Base-by-base conservation (phyloP, 169 alveolate genomes). In the Plasmodium sp. region DNA sequence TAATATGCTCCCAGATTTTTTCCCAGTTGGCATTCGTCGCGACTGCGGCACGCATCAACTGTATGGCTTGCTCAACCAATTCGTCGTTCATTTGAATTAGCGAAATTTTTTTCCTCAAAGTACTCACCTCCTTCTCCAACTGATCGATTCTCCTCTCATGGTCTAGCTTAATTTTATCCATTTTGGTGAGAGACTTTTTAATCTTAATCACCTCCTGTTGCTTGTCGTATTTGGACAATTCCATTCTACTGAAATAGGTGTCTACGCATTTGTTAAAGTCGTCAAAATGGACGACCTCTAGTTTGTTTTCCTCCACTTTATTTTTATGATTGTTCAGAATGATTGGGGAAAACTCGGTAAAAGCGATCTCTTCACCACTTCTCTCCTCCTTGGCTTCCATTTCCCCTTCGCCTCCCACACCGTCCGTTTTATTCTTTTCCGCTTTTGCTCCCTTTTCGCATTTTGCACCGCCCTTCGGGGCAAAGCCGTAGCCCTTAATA, bases 21-120 rank as follows among this genome's bases (percentile, higher is more conserved):
- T 96, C 97, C 99, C 99, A 98, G 34, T 98, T 96, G 56, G 98
- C 98, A 39, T 99, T 99, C 2, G 98, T 92, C 18, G 98, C 96
- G 12, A 97, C 84, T 51, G 97, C 95, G 31, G 97, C 91, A 33
- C 97, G 86, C 88, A 95, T 82, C 51, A 97, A 92, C 83, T 94
- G 96, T 77, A 97, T 95, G 91, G 94, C 96, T 83, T 86, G 98
- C 33, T 98, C 98, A 5, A 97, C 97, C 39, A 97, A 95, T 81
- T 90, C 97, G 82, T 96, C 97, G 94, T 98, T 95, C 51, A 84
- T 93, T 82, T 98, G 98, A 27, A 95, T 93, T 27, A 97, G 81
- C 7, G 96, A 96, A 39, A 97, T 96, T 79, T 98, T 98, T 83
- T 96, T 91, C 83, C 97, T 98, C 18, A 94, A 77, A 31, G 94